Evolutionary conservation across 768 basidiomycete species (phyloP), one percentile per base, ranked within the genome.

Genomic region (Glaciozyma martinii): DNA sequence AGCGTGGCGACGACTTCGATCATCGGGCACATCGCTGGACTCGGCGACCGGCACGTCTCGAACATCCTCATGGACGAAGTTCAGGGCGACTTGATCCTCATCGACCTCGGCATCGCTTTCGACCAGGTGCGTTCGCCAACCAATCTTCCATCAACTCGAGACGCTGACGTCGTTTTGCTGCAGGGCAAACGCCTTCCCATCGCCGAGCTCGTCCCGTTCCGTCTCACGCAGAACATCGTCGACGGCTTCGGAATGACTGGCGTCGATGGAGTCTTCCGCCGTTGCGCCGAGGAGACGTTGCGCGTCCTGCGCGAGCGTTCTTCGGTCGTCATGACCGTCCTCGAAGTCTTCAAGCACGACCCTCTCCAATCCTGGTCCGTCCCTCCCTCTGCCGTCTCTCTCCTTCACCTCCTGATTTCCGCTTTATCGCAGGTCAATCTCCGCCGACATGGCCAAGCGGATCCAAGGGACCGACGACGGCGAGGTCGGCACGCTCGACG

Each of bases 271-370:
- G 93, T 97, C 3, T 99, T 94, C 80, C 86, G 93, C 66, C 83
- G 90, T 19, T 97, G 94, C 74, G 86, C 90, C 1, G 92, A 99
- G 77, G 90, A 98, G 76, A 95, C 93, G 0, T 77, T 99, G 10
- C 85, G 92, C 18, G 94, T 99, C 7, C 79, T 98, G 42, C 83
- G 93, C 16, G 85, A 87, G 46, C 83, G 85, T 15, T 89, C 89
- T 0, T 87, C 86, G 42, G 84, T 94, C 53, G 86, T 99, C 73
- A 84, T 92, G 82, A 97, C 93, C 1, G 88, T 99, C 5, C 80
- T 99, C 44, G 93, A 95, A 73, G 94, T 97, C 19, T 95, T 98
- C 83, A 90, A 89, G 76, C 84, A 94, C 73, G 94, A 99, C 76
- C 94, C 95, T 8, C 81, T 99, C 25, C 89, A 97, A 72, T 86